phyloP scores from a whole-genome alignment of 495 filamentous ascomycete genomes.

The Pyrenula massariospora region DNA sequence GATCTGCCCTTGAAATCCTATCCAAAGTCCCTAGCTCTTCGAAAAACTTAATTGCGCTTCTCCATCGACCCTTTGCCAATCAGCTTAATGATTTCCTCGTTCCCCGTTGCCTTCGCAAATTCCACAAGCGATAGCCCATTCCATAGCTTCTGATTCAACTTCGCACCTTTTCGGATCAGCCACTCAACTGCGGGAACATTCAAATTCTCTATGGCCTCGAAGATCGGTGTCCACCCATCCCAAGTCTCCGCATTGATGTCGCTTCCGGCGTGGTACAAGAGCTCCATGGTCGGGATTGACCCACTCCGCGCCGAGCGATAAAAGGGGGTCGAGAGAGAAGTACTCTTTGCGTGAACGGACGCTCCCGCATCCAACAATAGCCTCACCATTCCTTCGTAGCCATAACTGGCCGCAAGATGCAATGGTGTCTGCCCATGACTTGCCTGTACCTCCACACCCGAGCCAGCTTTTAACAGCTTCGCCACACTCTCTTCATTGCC shows the following conservation, averaged over 20 bases:
- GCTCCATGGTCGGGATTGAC: neutral
- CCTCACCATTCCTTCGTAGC: conserved; percentile 1
- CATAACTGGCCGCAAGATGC: conserved; percentile 36
- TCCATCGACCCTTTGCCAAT: neutral
- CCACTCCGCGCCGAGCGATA: neutral
- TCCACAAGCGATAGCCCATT: neutral
- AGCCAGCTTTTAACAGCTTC: conserved; percentile 35
- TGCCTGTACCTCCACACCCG: conserved; percentile 41
- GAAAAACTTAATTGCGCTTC: neutral
- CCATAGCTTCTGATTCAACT: neutral
- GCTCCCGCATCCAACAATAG: conserved; percentile 3
- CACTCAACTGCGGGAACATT: neutral
- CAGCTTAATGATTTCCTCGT: neutral
- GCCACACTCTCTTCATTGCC: conserved; percentile 36
- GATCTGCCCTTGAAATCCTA: too few relatives aligned
- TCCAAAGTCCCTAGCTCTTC: too few relatives aligned
- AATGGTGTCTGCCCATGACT: conserved; percentile 51
- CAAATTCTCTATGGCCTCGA: neutral
- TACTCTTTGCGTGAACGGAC: conserved; percentile 2
- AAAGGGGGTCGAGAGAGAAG: neutral
- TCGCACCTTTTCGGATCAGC: neutral
- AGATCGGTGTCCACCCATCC: neutral
- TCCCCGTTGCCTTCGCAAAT: neutral
- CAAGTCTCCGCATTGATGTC: neutral
- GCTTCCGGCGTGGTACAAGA: neutral